These are phyloP conservation scores for Leccinum subtestaceum DNA, from an alignment of 768 basidiomycete species.

Conservation along the genomic window DNA sequence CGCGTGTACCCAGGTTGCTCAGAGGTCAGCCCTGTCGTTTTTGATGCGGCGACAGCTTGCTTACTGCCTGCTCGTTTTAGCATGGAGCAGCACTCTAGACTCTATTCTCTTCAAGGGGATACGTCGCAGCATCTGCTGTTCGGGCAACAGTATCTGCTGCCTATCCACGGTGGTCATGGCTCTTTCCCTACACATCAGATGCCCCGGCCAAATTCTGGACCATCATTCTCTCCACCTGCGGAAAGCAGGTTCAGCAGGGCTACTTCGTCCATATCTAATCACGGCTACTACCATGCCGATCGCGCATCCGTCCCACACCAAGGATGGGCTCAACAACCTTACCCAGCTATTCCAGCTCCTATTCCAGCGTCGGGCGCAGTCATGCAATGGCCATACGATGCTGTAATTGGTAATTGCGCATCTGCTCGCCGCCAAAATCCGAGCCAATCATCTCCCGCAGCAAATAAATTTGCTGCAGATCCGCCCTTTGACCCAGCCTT, in stretches of 20 bases:
- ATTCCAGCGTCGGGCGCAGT: neutral
- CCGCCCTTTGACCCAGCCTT: neutral
- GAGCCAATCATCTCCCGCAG: neutral
- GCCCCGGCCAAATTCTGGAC: slow-evolving; percentile 1
- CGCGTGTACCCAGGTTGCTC: slow-evolving; percentile 2
- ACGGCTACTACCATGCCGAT: slow-evolving; percentile 20
- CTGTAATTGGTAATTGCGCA: neutral
- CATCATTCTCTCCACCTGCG: slow-evolving; percentile 3
- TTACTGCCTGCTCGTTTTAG: slow-evolving; percentile 15
- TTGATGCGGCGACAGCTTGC: slow-evolving; percentile 5
- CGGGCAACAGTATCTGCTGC: neutral
- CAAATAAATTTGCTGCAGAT: neutral
- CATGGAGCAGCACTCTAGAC: slow-evolving; percentile 1
- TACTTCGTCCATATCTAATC: slow-evolving; percentile 3
- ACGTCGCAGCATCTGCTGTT: neutral
- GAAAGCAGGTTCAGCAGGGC: slow-evolving; percentile 6
- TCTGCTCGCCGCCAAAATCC: neutral
- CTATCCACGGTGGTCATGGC: neutral
- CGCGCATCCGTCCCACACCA: slow-evolving; percentile 6
- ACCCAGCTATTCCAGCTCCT: neutral
- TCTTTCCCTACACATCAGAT: slow-evolving; percentile 1
- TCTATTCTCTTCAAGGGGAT: neutral
- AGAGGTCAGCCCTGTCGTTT: slow-evolving; percentile 14
- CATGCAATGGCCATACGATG: neutral
- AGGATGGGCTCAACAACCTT: slow-evolving; percentile 1